Evolutionary conservation across 1,284 basidiomycete species (phyloP).

Genomic region (Tranzscheliella williamsii): DNA sequence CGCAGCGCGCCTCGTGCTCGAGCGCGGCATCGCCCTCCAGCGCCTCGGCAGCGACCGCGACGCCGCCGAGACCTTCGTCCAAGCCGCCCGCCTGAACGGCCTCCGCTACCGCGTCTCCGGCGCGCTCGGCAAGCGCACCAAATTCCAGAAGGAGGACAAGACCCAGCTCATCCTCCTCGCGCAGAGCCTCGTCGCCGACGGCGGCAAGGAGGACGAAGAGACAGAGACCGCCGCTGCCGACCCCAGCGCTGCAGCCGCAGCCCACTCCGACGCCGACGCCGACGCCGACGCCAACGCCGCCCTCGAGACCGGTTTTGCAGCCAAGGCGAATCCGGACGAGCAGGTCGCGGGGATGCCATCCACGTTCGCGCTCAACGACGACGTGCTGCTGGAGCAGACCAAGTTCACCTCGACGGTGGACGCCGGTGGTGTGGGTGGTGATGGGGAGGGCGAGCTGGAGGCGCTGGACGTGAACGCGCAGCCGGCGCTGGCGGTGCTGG

Average conservation of each 20-base stretch:
- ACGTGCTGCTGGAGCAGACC: slow-evolving; percentile 92
- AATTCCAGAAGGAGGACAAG: slow-evolving; percentile 83
- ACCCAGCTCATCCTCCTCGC: slow-evolving; percentile 94
- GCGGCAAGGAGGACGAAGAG: slow-evolving; percentile 34
- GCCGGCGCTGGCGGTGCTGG: slow-evolving; percentile 64
- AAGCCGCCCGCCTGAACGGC: slow-evolving; percentile 76
- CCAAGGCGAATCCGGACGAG: slow-evolving; percentile 36
- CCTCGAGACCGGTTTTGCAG: slow-evolving; percentile 37
- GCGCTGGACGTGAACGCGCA: slow-evolving; percentile 80
- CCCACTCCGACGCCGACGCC: neutral
- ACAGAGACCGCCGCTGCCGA: neutral
- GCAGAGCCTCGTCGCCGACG: slow-evolving; percentile 66
- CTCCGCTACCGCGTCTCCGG: slow-evolving; percentile 90
- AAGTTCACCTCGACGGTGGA: slow-evolving; percentile 74
- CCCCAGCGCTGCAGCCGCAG: too few relatives aligned
- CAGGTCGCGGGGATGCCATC: slow-evolving; percentile 67
- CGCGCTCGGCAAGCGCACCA: slow-evolving; percentile 89
- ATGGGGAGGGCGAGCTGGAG: slow-evolving; percentile 59
- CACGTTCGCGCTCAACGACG: slow-evolving; percentile 85
- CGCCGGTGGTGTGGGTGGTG: slow-evolving; percentile 64
- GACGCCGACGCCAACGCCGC: slow-evolving; percentile 2
- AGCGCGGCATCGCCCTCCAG: slow-evolving; percentile 80
- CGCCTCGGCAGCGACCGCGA: slow-evolving; percentile 73
- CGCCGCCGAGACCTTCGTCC: slow-evolving; percentile 78
- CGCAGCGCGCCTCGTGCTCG: slow-evolving; percentile 73